Evolutionary conservation across 2,329 filamentous ascomycete species (phyloP).

Genomic region (Clonostachys rosea): DNA sequence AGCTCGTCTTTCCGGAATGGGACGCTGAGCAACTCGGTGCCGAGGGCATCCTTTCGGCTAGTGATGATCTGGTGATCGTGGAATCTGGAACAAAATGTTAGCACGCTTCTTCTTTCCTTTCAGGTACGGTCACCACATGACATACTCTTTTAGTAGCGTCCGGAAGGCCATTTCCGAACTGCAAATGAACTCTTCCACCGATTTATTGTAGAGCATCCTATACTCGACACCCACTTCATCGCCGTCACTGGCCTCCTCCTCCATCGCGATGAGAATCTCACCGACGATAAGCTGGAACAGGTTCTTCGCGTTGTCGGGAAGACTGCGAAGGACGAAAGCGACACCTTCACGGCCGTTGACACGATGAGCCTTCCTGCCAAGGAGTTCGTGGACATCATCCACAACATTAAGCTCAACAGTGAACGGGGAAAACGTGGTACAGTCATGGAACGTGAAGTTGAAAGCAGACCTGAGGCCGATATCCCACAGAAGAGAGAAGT

Average conservation of each 20-base stretch:
- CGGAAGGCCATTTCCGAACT: constrained; percentile 95
- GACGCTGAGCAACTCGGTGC: constrained; percentile 79
- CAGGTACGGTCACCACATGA: constrained; percentile 4
- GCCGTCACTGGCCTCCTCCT: constrained; percentile 47
- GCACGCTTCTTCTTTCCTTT: neutral
- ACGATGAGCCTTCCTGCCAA: constrained; percentile 74
- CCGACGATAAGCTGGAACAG: constrained; percentile 81
- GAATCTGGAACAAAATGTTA: constrained; percentile 52
- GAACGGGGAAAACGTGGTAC: constrained; percentile 81
- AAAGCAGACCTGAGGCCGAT: constrained; percentile 76
- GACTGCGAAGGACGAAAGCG: constrained; percentile 80
- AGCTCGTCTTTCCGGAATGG: constrained; percentile 86
- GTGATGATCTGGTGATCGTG: constrained; percentile 98
- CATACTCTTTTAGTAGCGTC: constrained; percentile 85
- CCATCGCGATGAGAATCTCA: constrained; percentile 72
- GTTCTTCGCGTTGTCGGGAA: constrained; percentile 88
- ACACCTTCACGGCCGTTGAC: constrained; percentile 89
- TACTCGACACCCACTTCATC: constrained; percentile 75
- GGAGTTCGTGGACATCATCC: constrained; percentile 82
- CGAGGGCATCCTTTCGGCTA: constrained; percentile 77
- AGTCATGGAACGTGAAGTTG: constrained; percentile 89
- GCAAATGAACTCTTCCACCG: constrained; percentile 94
- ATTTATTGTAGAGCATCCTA: constrained; percentile 87
- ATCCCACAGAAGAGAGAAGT: constrained; percentile 87
- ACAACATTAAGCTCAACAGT: constrained; percentile 72